Conservation (phyloP, 192 early-diverging fungal genomes). For the Linderina pennispora region DNA sequence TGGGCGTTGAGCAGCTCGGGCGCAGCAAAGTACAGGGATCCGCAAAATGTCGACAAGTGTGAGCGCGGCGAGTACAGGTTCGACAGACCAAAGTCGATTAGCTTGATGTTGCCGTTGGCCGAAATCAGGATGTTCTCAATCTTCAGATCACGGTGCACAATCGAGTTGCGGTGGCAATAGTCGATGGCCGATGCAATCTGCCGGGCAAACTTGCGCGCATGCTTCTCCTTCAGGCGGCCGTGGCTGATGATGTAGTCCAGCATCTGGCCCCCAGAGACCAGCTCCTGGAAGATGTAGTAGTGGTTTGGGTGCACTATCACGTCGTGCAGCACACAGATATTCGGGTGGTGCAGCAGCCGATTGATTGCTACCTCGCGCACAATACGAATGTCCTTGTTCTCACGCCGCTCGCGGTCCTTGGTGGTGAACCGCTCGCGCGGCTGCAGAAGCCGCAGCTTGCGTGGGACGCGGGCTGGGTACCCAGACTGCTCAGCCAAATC, state of each 20-base stretch:
- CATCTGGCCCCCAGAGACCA: slow-evolving; percentile 88
- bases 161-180: slow-evolving; percentile 92
- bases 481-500: slow-evolving; percentile 15
- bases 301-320: slow-evolving; percentile 74
- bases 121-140: slow-evolving; percentile 97
- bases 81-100: slow-evolving; percentile 96
- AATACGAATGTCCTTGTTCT: slow-evolving; percentile 77
- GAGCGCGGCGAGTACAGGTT: slow-evolving; percentile 78
- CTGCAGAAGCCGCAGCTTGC: slow-evolving; percentile 34
- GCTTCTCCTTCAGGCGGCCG: slow-evolving; percentile 89
- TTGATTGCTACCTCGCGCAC: slow-evolving; percentile 89
- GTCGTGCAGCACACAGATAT: slow-evolving; percentile 87
- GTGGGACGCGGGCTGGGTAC: slow-evolving; percentile 12
- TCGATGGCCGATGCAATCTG: slow-evolving; percentile 88
- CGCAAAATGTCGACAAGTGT: slow-evolving; percentile 87
- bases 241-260: slow-evolving; percentile 93
- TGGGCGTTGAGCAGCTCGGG: slow-evolving; percentile 89
- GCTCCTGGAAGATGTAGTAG: slow-evolving; percentile 93
- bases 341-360: slow-evolving; percentile 82
- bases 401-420: slow-evolving; percentile 58
- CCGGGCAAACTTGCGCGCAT: slow-evolving; percentile 80
- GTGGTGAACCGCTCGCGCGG: slow-evolving; percentile 49
- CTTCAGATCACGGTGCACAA: slow-evolving; percentile 95
- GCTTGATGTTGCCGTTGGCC: slow-evolving; percentile 81
- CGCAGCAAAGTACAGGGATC: slow-evolving; percentile 94